Conservation (phyloP, 371 early-diverging fungal genomes). For the Quaeritorhiza haematococci region DNA sequence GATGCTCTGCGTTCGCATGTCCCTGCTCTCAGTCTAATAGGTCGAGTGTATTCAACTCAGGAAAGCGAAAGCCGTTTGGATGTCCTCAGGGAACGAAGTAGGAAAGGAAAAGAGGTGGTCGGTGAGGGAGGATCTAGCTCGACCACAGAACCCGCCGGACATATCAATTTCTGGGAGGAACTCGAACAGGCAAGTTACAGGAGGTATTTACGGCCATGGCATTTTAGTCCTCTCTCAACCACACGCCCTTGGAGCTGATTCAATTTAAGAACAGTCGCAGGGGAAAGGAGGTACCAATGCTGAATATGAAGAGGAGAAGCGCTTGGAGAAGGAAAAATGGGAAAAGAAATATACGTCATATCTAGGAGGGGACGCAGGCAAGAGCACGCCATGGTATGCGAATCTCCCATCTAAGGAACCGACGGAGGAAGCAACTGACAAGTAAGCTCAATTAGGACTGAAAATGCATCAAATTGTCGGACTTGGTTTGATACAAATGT, state of each 20-base stretch:
- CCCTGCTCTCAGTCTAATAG: too few species aligned
- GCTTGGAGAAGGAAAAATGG: slow-evolving; percentile 50
- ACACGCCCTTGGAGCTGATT: slow-evolving; percentile 5
- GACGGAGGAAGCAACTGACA: not conserved
- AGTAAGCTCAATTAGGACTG: not conserved
- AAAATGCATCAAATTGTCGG: not conserved
- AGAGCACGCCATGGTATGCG: slow-evolving; percentile 27
- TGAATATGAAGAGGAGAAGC: slow-evolving; percentile 56
- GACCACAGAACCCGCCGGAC: slow-evolving; percentile 20
- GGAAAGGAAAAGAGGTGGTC: not conserved
- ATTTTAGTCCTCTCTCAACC: not conserved
- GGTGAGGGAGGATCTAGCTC: not conserved
- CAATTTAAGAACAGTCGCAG: slow-evolving; percentile 11
- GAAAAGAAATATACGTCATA: slow-evolving; percentile 59
- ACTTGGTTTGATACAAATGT: not conserved
- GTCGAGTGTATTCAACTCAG: too few species aligned
- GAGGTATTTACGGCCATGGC: too few species aligned
- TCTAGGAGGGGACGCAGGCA: slow-evolving; percentile 32
- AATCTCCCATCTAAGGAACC: not conserved
- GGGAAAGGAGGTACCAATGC: slow-evolving; percentile 32
- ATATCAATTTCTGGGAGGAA: slow-evolving; percentile 57
- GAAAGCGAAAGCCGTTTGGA: slow-evolving; percentile 23
- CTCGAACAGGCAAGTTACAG: too few species aligned
- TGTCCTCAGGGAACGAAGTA: slow-evolving; percentile 10
- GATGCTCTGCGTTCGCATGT: too few species aligned